Conservation (phyloP, 2,329 filamentous ascomycete species). For the Aspergillus novoparasiticus region DNA sequence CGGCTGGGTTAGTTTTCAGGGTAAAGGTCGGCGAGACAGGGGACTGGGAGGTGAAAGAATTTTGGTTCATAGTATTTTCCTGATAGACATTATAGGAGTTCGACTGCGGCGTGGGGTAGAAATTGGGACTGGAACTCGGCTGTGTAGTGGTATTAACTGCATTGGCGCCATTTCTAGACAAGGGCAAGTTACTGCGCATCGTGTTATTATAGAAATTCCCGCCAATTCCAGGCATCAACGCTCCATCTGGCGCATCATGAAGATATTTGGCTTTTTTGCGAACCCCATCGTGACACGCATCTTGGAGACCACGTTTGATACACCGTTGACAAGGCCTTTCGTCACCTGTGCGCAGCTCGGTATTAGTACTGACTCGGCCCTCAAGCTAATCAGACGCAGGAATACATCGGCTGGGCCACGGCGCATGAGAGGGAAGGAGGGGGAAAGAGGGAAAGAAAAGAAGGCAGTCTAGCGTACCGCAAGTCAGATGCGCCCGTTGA, state of each 20-base stretch:
- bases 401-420: not conserved
- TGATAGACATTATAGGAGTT: slow-evolving; percentile 52
- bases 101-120: slow-evolving; percentile 39
- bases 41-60: slow-evolving; percentile 65
- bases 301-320: slow-evolving; percentile 88
- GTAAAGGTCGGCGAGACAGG: slow-evolving; percentile 73
- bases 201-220: slow-evolving; percentile 59
- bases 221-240: slow-evolving; percentile 80
- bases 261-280: slow-evolving; percentile 99
- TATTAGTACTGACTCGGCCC: slow-evolving; percentile 29
- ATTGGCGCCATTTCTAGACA: slow-evolving; percentile 36
- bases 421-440: slow-evolving; percentile 2
- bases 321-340: slow-evolving; percentile 92
- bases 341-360: slow-evolving; percentile 66
- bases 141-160: slow-evolving; percentile 28
- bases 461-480: slow-evolving; percentile 69
- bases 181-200: slow-evolving; percentile 34
- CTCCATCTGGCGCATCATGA: slow-evolving; percentile 89
- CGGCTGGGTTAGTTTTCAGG: slow-evolving; percentile 49
- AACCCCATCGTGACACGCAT: slow-evolving; percentile 92
- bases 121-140: slow-evolving; percentile 31
- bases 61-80: slow-evolving; percentile 46
- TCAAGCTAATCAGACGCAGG: slow-evolving; percentile 15
- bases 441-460: slow-evolving; percentile 12
- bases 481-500: slow-evolving; percentile 95